Conservation (phyloP, 2,329 filamentous ascomycete species). For the Piedraia hortae region DNA sequence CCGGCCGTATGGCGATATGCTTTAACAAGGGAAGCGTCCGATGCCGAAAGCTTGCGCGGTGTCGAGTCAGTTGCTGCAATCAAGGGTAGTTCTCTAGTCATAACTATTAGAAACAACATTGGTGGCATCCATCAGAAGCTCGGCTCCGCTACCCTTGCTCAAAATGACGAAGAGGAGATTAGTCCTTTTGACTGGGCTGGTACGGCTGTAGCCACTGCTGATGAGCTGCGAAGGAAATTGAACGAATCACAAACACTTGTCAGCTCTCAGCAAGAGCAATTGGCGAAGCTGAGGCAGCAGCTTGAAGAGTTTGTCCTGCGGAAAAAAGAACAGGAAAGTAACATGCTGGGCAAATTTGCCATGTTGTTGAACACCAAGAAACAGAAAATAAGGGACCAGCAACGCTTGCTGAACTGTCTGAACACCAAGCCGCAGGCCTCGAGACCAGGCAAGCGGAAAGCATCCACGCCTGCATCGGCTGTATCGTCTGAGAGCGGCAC, state of each 20-base stretch:
- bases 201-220: conserved; percentile 25
- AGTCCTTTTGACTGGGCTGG: conserved; percentile 45
- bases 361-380: conserved; percentile 54
- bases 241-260: conserved; percentile 12
- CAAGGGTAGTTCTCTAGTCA: conserved; percentile 21
- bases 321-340: conserved; percentile 38
- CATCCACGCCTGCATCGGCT: conserved; percentile 9
- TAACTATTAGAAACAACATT: conserved; percentile 37
- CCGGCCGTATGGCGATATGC: conserved; percentile 29
- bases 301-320: conserved; percentile 36
- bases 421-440: conserved; percentile 33
- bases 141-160: conserved; percentile 32
- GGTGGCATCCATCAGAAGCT: conserved; percentile 45
- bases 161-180: conserved; percentile 28
- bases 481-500: too few species aligned
- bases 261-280: conserved; percentile 25
- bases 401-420: conserved; percentile 29
- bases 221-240: conserved; percentile 15
- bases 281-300: conserved; percentile 31
- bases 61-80: conserved; percentile 33
- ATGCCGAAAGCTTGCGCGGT: conserved; percentile 21
- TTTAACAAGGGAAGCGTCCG: conserved; percentile 21
- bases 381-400: conserved; percentile 48
- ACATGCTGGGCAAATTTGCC: conserved; percentile 40
- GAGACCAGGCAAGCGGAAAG: conserved; percentile 11